These are phyloP conservation scores for Clarireedia sp. DNA, from an alignment of 2,329 filamentous ascomycete genomes.

Conservation along the genomic window DNA sequence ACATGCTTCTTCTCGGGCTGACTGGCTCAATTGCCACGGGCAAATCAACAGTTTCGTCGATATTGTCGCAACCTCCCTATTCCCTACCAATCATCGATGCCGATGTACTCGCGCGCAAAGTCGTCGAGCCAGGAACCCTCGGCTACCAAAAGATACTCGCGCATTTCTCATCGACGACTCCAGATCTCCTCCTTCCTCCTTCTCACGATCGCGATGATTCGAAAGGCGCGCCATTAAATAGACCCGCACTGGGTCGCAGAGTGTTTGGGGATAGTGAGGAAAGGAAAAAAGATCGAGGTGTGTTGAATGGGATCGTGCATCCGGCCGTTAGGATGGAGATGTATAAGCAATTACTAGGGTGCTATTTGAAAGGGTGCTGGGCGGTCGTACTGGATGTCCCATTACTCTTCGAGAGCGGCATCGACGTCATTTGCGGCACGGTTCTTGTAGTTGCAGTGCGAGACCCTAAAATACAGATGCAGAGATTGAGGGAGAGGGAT, in stretches of 20 bases:
- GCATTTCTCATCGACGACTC: conserved; percentile 75
- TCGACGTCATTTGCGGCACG: conserved; percentile 78
- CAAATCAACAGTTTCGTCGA: conserved; percentile 87
- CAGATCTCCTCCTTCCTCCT: conserved; percentile 67
- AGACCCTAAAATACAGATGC: conserved; percentile 76
- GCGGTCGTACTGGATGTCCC: conserved; percentile 90
- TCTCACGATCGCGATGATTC: conserved; percentile 47
- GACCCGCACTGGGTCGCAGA: conserved; percentile 72
- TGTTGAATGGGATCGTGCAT: conserved; percentile 86
- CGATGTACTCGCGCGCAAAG: conserved; percentile 83
- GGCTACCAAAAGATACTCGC: conserved; percentile 77
- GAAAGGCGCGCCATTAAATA: conserved; percentile 69
- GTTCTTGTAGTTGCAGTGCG: conserved; percentile 81
- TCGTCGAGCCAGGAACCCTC: conserved; percentile 83
- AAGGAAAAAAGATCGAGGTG: conserved; percentile 60
- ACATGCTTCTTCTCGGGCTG: conserved; percentile 89
- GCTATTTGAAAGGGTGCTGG: conserved; percentile 72
- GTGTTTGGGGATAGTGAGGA: conserved; percentile 79
- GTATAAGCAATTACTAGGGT: conserved; percentile 62
- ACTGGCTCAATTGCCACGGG: conserved; percentile 97
- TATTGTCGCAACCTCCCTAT: conserved; percentile 75
- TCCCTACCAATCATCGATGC: conserved; percentile 88
- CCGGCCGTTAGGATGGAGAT: conserved; percentile 81
- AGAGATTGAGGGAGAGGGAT: conserved; percentile 67
- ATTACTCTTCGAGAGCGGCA: conserved; percentile 78